A percentile compares a stretch with the other conserved stretches of the same genome.
These are phyloP conservation scores for Leucogyrophana mollusca DNA, from an alignment of 768 basidiomycete genomes.

Conservation along the genomic window DNA sequence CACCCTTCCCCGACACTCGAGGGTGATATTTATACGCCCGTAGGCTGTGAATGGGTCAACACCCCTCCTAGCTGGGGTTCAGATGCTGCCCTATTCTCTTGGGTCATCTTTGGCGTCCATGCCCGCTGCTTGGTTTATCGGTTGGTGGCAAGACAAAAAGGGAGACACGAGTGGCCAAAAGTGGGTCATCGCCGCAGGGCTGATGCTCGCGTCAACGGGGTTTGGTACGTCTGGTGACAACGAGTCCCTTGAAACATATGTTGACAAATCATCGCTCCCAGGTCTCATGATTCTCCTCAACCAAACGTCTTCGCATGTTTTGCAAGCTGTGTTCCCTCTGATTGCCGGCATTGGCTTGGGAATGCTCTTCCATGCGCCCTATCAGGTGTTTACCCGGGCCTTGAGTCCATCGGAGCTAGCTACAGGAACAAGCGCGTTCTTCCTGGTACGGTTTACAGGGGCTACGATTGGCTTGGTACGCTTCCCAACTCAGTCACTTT, in stretches of 20 bases:
- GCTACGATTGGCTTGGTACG: slow-evolving; percentile 79
- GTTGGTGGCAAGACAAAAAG: slow-evolving; percentile 57
- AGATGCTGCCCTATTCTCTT: slow-evolving; percentile 80
- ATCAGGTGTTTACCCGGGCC: slow-evolving; percentile 72
- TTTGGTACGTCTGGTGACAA: slow-evolving; percentile 54
- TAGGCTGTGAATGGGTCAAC: slow-evolving; percentile 70
- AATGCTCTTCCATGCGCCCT: slow-evolving; percentile 84
- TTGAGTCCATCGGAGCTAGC: slow-evolving; percentile 68
- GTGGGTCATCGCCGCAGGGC: slow-evolving; percentile 58
- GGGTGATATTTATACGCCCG: slow-evolving; percentile 2
- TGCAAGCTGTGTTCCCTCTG: slow-evolving; percentile 60
- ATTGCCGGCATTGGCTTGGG: slow-evolving; percentile 78
- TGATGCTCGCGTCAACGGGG: slow-evolving; percentile 64
- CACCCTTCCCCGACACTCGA: background rate
- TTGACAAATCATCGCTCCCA: slow-evolving; percentile 28
- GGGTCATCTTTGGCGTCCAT: slow-evolving; percentile 84
- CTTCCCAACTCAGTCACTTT: slow-evolving; percentile 8
- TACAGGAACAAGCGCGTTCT: slow-evolving; percentile 82
- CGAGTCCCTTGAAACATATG: slow-evolving; percentile 1
- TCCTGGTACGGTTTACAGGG: slow-evolving; percentile 84
- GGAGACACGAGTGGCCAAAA: slow-evolving; percentile 65
- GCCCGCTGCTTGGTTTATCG: slow-evolving; percentile 84
- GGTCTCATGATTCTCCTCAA: slow-evolving; percentile 67
- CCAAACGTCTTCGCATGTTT: slow-evolving; percentile 42
- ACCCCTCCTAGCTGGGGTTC: slow-evolving; percentile 71